A percentile compares a stretch with the other conserved stretches of the same genome.
These are phyloP conservation scores for Magnaporthales sp. DNA, from an alignment of 2,329 filamentous ascomycete species.

Conservation along the genomic window DNA sequence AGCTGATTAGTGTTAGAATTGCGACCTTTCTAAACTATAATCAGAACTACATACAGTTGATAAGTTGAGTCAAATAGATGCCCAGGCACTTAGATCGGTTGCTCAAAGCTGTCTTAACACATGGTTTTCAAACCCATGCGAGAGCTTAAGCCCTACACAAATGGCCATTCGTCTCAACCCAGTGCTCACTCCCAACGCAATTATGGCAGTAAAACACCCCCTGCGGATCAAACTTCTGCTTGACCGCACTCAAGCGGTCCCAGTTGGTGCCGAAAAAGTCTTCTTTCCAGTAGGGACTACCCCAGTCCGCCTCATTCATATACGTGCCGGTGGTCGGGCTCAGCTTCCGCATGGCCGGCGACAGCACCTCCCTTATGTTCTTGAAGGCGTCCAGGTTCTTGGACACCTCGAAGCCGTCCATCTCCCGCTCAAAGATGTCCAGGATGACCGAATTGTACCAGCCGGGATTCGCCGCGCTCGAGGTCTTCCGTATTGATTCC, in stretches of 20 bases:
- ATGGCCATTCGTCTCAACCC: slow-evolving; percentile 12
- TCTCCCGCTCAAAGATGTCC: neutral
- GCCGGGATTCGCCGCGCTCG: neutral
- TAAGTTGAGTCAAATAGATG: too few species aligned
- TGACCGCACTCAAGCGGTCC: slow-evolving; percentile 22
- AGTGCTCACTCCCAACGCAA: slow-evolving; percentile 32
- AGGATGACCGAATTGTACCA: slow-evolving; percentile 9
- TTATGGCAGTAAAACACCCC: slow-evolving; percentile 28
- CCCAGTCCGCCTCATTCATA: slow-evolving; percentile 17
- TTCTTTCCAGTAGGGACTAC: slow-evolving; percentile 22
- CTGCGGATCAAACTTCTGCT: slow-evolving; percentile 31
- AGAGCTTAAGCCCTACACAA: too few species aligned
- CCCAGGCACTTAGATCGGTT: too few species aligned
- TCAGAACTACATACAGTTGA: too few species aligned
- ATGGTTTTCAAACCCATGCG: too few species aligned
- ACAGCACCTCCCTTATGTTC: slow-evolving; percentile 10
- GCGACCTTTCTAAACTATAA: too few species aligned
- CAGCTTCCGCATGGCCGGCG: slow-evolving; percentile 14
- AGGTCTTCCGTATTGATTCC: too few species aligned
- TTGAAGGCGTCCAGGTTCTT: slow-evolving; percentile 16
- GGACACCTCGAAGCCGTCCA: slow-evolving; percentile 12
- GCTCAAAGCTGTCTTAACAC: too few species aligned
- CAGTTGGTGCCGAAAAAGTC: slow-evolving; percentile 29
- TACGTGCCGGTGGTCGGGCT: slow-evolving; percentile 18
- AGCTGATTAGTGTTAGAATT: too few species aligned